These are phyloP conservation scores for Euryodendron excelsum DNA, from an alignment of 148 eudicot species.

Conservation along the genomic window DNA sequence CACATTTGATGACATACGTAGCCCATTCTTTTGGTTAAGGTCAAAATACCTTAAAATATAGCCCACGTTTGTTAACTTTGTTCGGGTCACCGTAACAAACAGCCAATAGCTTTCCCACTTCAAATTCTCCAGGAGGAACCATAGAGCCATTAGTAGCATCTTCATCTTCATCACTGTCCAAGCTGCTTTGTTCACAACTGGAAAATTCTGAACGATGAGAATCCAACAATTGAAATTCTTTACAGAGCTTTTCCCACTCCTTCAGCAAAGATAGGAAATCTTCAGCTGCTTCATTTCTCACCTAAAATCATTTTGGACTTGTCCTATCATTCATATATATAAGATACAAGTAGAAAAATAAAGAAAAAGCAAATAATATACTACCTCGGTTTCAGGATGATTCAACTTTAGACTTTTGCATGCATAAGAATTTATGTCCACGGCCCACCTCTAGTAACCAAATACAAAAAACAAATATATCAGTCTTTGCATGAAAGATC, in stretches of 20 bases:
- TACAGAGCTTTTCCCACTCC: slow-evolving; percentile 39
- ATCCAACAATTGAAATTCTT: slow-evolving; percentile 16
- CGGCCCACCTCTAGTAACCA: slow-evolving; percentile 39
- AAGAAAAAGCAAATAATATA: neutral
- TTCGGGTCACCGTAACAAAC: slow-evolving; percentile 36
- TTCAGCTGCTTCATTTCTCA: slow-evolving; percentile 38
- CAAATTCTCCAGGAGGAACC: slow-evolving; percentile 18
- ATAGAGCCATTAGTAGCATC: neutral
- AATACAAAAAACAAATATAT: neutral
- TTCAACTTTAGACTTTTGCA: slow-evolving; percentile 35
- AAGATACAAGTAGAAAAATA: neutral
- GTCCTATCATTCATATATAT: neutral
- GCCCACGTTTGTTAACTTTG: neutral
- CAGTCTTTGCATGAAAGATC: neutral
- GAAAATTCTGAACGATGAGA: neutral
- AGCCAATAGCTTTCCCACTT: slow-evolving; percentile 24
- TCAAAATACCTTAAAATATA: slow-evolving; percentile 28
- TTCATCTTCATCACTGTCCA: slow-evolving; percentile 8
- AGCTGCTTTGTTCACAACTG: neutral
- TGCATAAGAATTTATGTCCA: slow-evolving; percentile 34
- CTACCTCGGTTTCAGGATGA: slow-evolving; percentile 39
- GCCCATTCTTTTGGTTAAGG: neutral
- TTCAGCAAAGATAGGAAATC: slow-evolving; percentile 30
- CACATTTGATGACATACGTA: neutral
- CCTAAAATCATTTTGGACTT: slow-evolving; percentile 20